Evolutionary conservation across 805 yeast species (phyloP).

Genomic region (Lipomyces japonicus): DNA sequence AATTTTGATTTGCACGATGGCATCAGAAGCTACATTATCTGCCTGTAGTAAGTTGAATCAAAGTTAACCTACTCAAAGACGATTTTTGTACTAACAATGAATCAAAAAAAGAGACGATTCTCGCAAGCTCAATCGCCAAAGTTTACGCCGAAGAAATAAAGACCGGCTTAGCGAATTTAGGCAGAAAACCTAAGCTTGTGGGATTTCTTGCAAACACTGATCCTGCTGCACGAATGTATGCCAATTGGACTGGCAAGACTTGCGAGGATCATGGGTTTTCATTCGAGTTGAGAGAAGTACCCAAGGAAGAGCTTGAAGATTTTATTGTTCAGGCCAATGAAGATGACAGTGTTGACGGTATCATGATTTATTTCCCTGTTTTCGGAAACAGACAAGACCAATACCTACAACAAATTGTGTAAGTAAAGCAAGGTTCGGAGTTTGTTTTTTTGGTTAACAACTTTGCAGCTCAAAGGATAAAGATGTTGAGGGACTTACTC

Average conservation of each 20-base stretch:
- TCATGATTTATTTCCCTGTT: constrained; percentile 96
- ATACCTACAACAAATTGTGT: constrained; percentile 86
- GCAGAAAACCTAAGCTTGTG: constrained; percentile 68
- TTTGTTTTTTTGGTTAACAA: not conserved
- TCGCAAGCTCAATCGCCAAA: constrained; percentile 86
- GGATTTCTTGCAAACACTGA: constrained; percentile 90
- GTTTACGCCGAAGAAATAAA: constrained; percentile 70
- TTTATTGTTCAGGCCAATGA: constrained; percentile 76
- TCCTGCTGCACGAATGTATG: constrained; percentile 94
- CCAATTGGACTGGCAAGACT: constrained; percentile 93
- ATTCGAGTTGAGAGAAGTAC: constrained; percentile 70
- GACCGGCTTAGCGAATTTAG: constrained; percentile 50
- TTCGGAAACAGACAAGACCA: constrained; percentile 94
- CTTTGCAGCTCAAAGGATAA: constrained; percentile 58
- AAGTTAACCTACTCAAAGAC: no score
- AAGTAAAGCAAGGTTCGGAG: constrained; percentile 2
- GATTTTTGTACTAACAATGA: no score
- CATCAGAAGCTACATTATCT: no score
- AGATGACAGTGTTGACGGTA: constrained; percentile 76
- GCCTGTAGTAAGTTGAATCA: constrained; percentile 1
- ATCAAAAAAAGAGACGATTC: constrained; percentile 13
- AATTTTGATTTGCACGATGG: no score
- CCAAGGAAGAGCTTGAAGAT: constrained; percentile 81
- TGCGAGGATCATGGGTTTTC: constrained; percentile 79
- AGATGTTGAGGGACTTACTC: constrained; percentile 94